Evolutionary conservation across 2,329 filamentous ascomycete species (phyloP).

Genomic region (Fusarium pseudoanthophilum): DNA sequence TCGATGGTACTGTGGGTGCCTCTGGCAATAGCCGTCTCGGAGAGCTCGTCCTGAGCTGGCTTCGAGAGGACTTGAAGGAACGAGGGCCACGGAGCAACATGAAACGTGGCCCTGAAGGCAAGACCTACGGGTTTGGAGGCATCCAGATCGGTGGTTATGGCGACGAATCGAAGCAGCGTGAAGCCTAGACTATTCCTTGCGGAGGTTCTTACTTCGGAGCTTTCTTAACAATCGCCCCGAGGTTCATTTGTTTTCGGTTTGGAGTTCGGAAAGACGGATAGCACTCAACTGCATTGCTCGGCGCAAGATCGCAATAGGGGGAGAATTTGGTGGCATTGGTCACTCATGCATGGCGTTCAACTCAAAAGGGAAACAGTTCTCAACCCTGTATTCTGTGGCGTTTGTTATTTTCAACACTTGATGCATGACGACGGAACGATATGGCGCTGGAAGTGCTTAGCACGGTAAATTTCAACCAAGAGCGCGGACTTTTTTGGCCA

Average conservation of each 20-base stretch:
- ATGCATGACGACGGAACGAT: conserved; percentile 23
- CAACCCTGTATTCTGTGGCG: conserved; percentile 48
- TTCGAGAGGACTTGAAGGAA: conserved; percentile 81
- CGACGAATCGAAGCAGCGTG: conserved; percentile 59
- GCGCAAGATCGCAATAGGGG: conserved; percentile 17
- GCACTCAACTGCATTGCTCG: conserved; percentile 50
- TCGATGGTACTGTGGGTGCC: conserved; percentile 51
- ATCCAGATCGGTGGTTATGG: conserved; percentile 67
- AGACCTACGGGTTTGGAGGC: conserved; percentile 67
- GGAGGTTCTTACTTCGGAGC: neutral
- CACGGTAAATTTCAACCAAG: neutral
- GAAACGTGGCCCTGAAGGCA: conserved; percentile 68
- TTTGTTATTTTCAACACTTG: conserved; percentile 46
- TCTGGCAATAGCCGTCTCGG: conserved; percentile 85
- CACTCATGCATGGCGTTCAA: conserved; percentile 35
- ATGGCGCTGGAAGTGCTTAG: conserved; percentile 7
- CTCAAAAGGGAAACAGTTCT: conserved; percentile 44
- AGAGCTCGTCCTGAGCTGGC: conserved; percentile 88
- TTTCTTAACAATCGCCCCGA: conserved; percentile 39
- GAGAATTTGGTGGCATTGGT: neutral
- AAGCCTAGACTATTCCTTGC: conserved; percentile 34
- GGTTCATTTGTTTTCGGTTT: conserved; percentile 12
- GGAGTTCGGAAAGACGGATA: conserved; percentile 24
- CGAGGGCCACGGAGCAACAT: conserved; percentile 78
- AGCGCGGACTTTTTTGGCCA: conserved; percentile 31